Evolutionary conservation across 495 filamentous ascomycete genomes (phyloP), one percentile per base, ranked within the genome.

Genomic region (Hyaloscypha variabilis): DNA sequence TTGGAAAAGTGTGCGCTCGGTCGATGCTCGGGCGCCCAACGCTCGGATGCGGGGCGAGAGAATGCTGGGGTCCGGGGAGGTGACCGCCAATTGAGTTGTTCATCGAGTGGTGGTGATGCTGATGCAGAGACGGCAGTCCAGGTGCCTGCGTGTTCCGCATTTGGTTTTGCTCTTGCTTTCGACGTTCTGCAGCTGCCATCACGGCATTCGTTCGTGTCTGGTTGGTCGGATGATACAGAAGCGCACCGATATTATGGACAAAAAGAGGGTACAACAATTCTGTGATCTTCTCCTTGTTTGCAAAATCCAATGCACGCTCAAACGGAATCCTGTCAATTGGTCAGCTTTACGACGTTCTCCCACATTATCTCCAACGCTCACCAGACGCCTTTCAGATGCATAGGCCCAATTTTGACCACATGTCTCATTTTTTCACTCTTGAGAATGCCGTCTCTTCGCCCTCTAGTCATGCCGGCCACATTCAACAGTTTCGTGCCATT

Each of bases 321-420:
- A 96, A 99, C 10, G 95, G 95, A 73, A 99, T 99, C 94, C 94
- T 97, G 69, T 23, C 57, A 26, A 28, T 67, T 68, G 62, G 69
- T 72, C 60, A 42, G 71, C 64, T 39, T 23, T 59, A 8, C 24
- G 8, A 46, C 26, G 11, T 53, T 50, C 23, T 31, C 46, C 24
- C n/a, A 13, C 13, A 34, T 28, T 6, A 54, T 56, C n/a, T 57
- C 31, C 42, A 53, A 25, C 3, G 76, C 94, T 76, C 85, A 98
- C 95, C 95, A 99, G 63, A 99, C 95, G 71, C 95, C 95, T 77
- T 99, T 99, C 28, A 99, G 79, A 73, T 99, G 95, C 95, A 99
- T 99, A 4, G 95, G 95, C 0, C 95, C 95, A 71, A 99, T 99
- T 78, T 99, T 99, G 59, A 99, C 95, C 17, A 99, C 95, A 78